Evolutionary conservation across 805 yeast genomes (phyloP).

Genomic region (Yamadazyma insecticola): DNA sequence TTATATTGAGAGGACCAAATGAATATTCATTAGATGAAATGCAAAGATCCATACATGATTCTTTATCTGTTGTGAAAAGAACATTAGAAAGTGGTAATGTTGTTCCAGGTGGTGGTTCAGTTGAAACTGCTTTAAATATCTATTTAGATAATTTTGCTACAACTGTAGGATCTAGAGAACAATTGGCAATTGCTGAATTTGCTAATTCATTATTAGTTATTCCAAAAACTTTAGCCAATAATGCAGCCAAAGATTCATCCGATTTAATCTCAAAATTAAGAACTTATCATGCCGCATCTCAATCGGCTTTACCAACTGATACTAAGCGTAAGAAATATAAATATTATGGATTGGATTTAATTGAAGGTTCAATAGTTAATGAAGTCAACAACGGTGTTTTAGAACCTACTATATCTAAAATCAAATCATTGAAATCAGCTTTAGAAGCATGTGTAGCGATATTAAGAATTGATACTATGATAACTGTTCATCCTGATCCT

Average conservation of each 20-base stretch:
- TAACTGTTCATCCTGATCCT: slow-evolving; percentile 93
- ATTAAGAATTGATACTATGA: slow-evolving; percentile 96
- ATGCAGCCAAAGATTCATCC: slow-evolving; percentile 95
- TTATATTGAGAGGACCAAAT: slow-evolving; percentile 92
- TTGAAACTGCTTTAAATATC: slow-evolving; percentile 91
- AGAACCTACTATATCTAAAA: slow-evolving; percentile 92
- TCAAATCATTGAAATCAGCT: slow-evolving; percentile 90
- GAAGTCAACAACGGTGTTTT: slow-evolving; percentile 81
- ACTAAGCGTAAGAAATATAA: slow-evolving; percentile 78
- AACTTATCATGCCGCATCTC: slow-evolving; percentile 94
- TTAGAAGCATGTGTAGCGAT: slow-evolving; percentile 98
- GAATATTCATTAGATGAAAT: slow-evolving; percentile 95
- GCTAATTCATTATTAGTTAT: slow-evolving; percentile 84
- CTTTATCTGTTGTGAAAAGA: slow-evolving; percentile 90
- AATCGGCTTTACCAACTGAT: slow-evolving; percentile 80
- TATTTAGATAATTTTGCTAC: slow-evolving; percentile 96
- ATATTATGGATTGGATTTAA: slow-evolving; percentile 88
- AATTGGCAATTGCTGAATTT: slow-evolving; percentile 96
- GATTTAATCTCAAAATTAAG: slow-evolving; percentile 93
- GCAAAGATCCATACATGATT: slow-evolving; percentile 96
- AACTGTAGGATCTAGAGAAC: slow-evolving; percentile 95
- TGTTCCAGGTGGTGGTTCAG: slow-evolving; percentile 99
- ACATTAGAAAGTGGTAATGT: slow-evolving; percentile 91
- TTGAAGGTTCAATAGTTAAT: slow-evolving; percentile 88
- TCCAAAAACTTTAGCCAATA: slow-evolving; percentile 94